phyloP scores from a whole-genome alignment of 352 stramenopile genomes.

The Saprolegnia parasitica region DNA sequence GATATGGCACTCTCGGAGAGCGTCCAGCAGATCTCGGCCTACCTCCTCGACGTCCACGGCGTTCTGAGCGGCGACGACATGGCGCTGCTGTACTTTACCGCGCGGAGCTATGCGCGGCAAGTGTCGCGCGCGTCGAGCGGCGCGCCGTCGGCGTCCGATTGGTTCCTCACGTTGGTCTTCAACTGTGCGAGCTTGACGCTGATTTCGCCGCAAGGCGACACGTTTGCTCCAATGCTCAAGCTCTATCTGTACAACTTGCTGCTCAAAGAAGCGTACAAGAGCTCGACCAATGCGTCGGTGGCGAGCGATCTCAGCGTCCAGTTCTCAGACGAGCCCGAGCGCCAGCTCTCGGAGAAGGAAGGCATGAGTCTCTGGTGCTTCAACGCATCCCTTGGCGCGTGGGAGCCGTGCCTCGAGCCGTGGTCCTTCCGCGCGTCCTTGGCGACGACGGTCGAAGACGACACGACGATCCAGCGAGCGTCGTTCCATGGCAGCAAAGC shows the following conservation, averaged over 20 bases:
- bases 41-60: slow-evolving; percentile 12
- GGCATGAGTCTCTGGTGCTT: slow-evolving; percentile 75
- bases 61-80: slow-evolving; percentile 16
- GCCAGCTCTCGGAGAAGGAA: slow-evolving; percentile 44
- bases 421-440: slow-evolving; percentile 48
- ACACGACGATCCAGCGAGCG: slow-evolving; percentile 23
- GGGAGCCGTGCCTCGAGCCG: slow-evolving; percentile 73
- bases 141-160: not conserved
- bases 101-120: not conserved
- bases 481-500: slow-evolving; percentile 21
- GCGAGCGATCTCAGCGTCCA: slow-evolving; percentile 12
- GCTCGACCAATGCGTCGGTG: not conserved
- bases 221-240: slow-evolving; percentile 11
- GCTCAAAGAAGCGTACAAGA: slow-evolving; percentile 19
- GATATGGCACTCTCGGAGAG: not conserved
- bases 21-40: slow-evolving; percentile 4
- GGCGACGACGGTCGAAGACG: slow-evolving; percentile 14
- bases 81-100: not conserved
- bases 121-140: not conserved
- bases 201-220: not conserved
- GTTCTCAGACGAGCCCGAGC: slow-evolving; percentile 13
- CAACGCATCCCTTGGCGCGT: slow-evolving; percentile 64
- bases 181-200: slow-evolving; percentile 10
- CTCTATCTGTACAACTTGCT: slow-evolving; percentile 16
- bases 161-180: slow-evolving; percentile 12